Conservation (phyloP, 768 basidiomycete species). For the Psilocybe cyanescens region DNA sequence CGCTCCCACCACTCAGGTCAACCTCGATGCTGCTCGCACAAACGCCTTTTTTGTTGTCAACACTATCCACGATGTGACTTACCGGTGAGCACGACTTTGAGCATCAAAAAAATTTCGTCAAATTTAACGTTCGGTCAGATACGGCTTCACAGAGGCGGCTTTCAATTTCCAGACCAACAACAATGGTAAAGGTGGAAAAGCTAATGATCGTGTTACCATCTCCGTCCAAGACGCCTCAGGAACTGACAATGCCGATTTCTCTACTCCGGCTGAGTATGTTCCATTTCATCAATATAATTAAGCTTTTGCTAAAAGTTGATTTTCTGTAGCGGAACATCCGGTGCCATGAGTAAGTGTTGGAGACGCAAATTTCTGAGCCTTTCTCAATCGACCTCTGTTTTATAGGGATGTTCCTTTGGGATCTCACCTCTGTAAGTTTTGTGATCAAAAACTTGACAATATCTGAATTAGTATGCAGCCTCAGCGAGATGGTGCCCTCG, state of each 20-base stretch:
- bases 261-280: conserved; percentile 8
- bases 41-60: conserved; percentile 64
- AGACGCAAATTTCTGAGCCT: background rate
- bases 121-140: background rate
- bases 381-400: background rate
- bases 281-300: background rate
- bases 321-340: conserved; percentile 14
- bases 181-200: conserved; percentile 56
- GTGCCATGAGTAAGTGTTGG: conserved; percentile 13
- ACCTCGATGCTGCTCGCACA: conserved; percentile 53
- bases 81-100: conserved; percentile 10
- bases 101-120: too few species aligned
- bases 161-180: conserved; percentile 62
- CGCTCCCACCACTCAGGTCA: conserved; percentile 40
- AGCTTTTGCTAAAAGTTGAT: background rate
- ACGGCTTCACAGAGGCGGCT: conserved; percentile 56
- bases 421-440: conserved; percentile 26
- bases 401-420: conserved; percentile 36
- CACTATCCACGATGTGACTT: conserved; percentile 52
- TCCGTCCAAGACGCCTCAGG: conserved; percentile 56
- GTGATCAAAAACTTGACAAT: background rate
- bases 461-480: conserved; percentile 28
- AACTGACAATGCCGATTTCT: conserved; percentile 43
- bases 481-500: conserved; percentile 61
- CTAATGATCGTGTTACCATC: conserved; percentile 56